Conservation (phyloP, 2,329 filamentous ascomycete genomes). For the Fusarium sp. region DNA sequence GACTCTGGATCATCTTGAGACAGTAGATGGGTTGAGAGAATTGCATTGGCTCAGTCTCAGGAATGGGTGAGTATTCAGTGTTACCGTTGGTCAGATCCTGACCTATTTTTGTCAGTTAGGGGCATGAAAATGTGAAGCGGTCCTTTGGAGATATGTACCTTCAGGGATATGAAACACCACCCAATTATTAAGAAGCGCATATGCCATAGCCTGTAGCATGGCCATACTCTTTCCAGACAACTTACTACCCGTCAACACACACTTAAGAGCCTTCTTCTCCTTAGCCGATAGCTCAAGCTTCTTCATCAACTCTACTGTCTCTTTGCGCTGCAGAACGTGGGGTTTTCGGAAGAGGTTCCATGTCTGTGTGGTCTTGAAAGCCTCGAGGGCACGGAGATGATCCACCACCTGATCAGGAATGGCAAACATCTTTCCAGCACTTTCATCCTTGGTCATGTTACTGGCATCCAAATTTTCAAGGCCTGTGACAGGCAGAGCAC, state of each 20-base stretch:
- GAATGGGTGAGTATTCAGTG: constrained; percentile 81
- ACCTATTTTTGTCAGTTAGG: constrained; percentile 54
- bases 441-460: constrained; percentile 65
- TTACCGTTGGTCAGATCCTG: constrained; percentile 84
- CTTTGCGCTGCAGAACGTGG: constrained; percentile 79
- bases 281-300: constrained; percentile 67
- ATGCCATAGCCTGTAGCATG: constrained; percentile 83
- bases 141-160: constrained; percentile 64
- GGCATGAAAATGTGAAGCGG: neutral
- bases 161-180: constrained; percentile 91
- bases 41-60: constrained; percentile 65
- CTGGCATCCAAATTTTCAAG: constrained; percentile 70
- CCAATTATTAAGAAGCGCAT: constrained; percentile 86
- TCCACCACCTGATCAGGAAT: constrained; percentile 79
- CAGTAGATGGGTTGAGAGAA: constrained; percentile 86
- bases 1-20: constrained; percentile 77
- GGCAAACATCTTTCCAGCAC: constrained; percentile 74
- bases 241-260: constrained; percentile 78
- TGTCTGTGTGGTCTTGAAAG: constrained; percentile 89
- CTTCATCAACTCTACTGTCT: constrained; percentile 79
- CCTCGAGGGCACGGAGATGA: constrained; percentile 83
- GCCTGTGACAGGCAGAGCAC: constrained; percentile 81
- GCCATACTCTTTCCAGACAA: constrained; percentile 89
- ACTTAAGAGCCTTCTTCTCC: constrained; percentile 67
- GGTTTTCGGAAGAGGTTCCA: constrained; percentile 90